A percentile compares a stretch with the other conserved stretches of the same genome.
phyloP scores from a whole-genome alignment of 345 rosid genomes.

The Punica granatum region DNA sequence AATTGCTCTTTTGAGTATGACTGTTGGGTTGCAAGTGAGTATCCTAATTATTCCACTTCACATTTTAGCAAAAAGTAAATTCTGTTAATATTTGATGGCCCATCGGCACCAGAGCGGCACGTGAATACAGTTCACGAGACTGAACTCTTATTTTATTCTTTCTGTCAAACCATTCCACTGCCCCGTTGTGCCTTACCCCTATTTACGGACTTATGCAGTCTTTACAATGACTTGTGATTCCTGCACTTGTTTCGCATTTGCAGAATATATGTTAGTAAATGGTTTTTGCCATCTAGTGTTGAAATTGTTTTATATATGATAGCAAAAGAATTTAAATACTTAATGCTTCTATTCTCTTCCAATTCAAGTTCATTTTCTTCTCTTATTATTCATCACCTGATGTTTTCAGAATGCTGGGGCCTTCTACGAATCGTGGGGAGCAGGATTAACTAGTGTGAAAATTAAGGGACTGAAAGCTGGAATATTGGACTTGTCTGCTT shows the following conservation, averaged over 20 bases:
- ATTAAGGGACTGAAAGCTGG: slow-evolving; percentile 69
- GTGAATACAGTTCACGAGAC: too few species aligned
- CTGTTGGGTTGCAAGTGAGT: slow-evolving; percentile 82
- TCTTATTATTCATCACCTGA: slow-evolving; percentile 1
- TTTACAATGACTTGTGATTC: background rate
- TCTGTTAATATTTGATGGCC: too few species aligned
- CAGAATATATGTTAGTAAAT: too few species aligned
- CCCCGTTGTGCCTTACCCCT: background rate
- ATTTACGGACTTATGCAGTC: too few species aligned
- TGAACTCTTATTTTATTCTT: background rate
- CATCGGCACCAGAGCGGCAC: too few species aligned
- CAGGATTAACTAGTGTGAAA: slow-evolving; percentile 70
- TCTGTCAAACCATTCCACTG: background rate
- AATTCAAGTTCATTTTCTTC: background rate
- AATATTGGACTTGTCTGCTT: slow-evolving; percentile 52
- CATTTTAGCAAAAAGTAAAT: background rate
- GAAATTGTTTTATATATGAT: background rate
- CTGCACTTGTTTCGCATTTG: too few species aligned
- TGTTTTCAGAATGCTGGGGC: slow-evolving; percentile 80
- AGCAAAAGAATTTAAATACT: background rate
- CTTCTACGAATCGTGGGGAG: slow-evolving; percentile 69
- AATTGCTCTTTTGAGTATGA: slow-evolving; percentile 72
- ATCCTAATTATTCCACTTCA: background rate
- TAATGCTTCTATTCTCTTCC: background rate
- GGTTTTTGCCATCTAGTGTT: background rate